Conservation (phyloP, 768 basidiomycete species). For the Collybiopsis confluens region DNA sequence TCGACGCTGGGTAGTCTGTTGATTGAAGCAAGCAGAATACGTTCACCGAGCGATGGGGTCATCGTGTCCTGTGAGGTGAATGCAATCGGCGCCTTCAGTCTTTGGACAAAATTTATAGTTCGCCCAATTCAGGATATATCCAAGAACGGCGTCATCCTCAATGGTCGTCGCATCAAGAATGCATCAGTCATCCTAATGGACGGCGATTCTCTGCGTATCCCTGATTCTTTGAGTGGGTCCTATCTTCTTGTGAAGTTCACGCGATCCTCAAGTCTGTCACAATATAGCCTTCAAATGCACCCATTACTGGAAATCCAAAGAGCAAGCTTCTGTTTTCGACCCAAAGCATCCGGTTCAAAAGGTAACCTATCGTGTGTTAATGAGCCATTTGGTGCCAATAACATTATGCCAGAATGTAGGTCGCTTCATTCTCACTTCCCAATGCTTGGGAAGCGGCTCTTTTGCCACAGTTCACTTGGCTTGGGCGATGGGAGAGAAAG, state of each 20-base stretch:
- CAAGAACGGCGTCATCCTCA: slow-evolving; percentile 70
- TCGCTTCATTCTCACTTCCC: slow-evolving; percentile 68
- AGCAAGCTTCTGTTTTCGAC: slow-evolving; percentile 56
- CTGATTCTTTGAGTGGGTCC: slow-evolving; percentile 53
- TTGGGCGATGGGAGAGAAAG: slow-evolving; percentile 48
- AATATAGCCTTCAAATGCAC: slow-evolving; percentile 61
- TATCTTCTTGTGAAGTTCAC: not conserved
- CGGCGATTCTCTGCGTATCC: slow-evolving; percentile 66
- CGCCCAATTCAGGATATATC: slow-evolving; percentile 65
- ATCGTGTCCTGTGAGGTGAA: slow-evolving; percentile 77
- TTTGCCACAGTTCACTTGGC: slow-evolving; percentile 83
- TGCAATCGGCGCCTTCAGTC: not conserved
- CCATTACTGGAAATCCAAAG: slow-evolving; percentile 48
- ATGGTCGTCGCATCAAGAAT: slow-evolving; percentile 65
- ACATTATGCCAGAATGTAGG: slow-evolving; percentile 48
- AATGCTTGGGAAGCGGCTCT: slow-evolving; percentile 75
- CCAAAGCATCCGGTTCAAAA: slow-evolving; percentile 59
- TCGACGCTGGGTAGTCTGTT: not conserved
- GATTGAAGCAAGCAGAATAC: slow-evolving; percentile 41
- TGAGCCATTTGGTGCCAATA: not conserved
- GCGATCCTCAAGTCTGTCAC: not conserved
- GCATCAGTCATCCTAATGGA: slow-evolving; percentile 71
- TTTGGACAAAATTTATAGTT: not conserved
- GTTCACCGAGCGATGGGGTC: slow-evolving; percentile 64
- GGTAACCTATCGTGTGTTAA: slow-evolving; percentile 26